Evolutionary conservation across 768 basidiomycete species (phyloP), one percentile per base, ranked within the genome.

Genomic region (Mycena maculata): DNA sequence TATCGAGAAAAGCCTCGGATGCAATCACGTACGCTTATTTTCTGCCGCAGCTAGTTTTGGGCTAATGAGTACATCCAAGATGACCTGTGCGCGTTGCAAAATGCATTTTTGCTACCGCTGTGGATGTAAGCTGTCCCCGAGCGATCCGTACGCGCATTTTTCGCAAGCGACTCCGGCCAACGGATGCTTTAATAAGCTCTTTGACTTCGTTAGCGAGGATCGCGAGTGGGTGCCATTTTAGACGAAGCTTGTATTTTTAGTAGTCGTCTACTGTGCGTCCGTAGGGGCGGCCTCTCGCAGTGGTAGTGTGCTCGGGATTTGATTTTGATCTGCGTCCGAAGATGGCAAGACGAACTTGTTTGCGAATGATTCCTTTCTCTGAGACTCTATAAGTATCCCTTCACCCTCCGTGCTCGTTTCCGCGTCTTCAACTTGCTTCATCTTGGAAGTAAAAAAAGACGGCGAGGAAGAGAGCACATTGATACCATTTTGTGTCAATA

Each of bases 31-130:
- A 80, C 67, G 90, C 81, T 60, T 54, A 45, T 18, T 1, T 23
- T 39, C 52, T 4, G 39, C 39, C 63, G 12, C 4, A 28, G 0
- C 15, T 20, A 1, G 1, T 44, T 12, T 12, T 22, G 12, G 20
- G 36, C 52, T 15, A 20, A 15, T 45, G 10, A 25, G 23, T 20
- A 52, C 65, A 58, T 11, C 45, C 39, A 65, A 93, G 92, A 93
- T 93, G 92, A 91, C 87, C 9, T 94, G 91, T 72, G 78, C 81
- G n/a, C 90, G 88, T 70, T 95, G 94, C 77, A 73, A 78, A 31
- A 83, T 87, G 54, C 94, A 95, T 74, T 95, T 94, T 73, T 95
- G 94, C 81, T 95, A 92, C 72, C 86, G 89, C 7, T 95, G 94
- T 74, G 93, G 91, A 6, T 63, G 77, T 1, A 84, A 82, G 69